Evolutionary conservation across 768 basidiomycete species (phyloP), one percentile per base, ranked within the genome.

Genomic region (Ephemerocybe angulata): DNA sequence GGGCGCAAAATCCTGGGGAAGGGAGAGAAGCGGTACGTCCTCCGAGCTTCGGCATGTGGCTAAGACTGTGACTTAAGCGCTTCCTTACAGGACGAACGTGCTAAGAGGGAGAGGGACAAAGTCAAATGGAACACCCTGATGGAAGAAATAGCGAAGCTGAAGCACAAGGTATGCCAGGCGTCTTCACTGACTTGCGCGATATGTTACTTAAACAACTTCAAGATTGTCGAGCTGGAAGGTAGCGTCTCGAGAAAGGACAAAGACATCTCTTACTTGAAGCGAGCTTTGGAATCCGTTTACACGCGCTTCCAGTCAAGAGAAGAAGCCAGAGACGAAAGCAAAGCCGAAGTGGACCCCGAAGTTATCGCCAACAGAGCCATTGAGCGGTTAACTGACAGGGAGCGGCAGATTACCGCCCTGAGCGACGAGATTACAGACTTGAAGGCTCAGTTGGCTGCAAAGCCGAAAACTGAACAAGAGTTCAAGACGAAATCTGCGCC

Each of bases 261-360:
- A 64, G 88, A 93, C 53, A 76, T 87, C 30, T 60, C 78, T 0
- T 90, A 87, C 62, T 77, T 94, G 35, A 91, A 92, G 64, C 85
- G 87, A 13, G 88, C 91, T n/a, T 74, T 97, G 33, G 90, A 93
- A 67, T 87, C 89, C 6, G 87, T 95, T 4, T 91, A 91, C 67
- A 85, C 85, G 11, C 80, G 88, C n/a, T 87, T 94, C 66, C 76
- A 79, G 4, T 74, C 80, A 4, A 70, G 80, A 41, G 80, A 82
- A 62, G 83, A 86, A 61, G 63, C 64, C 24, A 71, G 77, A 42
- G 78, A 80, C 48, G 76, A 76, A 24, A 65, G 61, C 22, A 76
- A 74, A 46, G 69, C 76, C 0, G 82, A 83, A 47, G 65, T 86
- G 46, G 88, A 92, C 60, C 79, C 87, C 2, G 81, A 86, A 52